Evolutionary conservation across 2,329 filamentous ascomycete genomes (phyloP).

Genomic region (Graphiopsis chlorocephala): DNA sequence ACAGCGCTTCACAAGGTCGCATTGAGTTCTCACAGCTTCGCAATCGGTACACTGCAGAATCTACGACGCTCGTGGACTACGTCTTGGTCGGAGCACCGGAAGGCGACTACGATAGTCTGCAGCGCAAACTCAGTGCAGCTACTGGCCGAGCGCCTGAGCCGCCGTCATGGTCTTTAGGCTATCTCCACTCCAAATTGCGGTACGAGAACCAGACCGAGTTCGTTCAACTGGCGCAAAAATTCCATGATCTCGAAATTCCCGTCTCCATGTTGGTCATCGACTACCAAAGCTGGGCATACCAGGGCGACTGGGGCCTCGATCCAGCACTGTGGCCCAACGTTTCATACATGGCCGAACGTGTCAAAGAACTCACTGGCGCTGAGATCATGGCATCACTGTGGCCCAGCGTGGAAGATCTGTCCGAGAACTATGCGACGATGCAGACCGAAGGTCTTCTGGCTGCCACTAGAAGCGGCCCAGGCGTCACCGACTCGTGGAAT

Average conservation of each 20-base stretch:
- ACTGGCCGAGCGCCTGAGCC: conserved; percentile 32
- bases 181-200: conserved; percentile 33
- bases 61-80: conserved; percentile 34
- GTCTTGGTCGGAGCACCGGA: conserved; percentile 29
- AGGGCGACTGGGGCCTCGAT: conserved; percentile 34
- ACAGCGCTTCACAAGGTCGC: conserved; percentile 30
- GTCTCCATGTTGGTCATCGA: conserved; percentile 35
- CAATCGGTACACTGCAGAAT: conserved; percentile 29
- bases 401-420: conserved; percentile 32
- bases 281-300: conserved; percentile 33
- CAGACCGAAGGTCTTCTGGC: conserved; percentile 28
- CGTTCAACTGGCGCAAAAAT: conserved; percentile 30
- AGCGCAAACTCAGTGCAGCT: conserved; percentile 27
- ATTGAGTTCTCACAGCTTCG: conserved; percentile 32
- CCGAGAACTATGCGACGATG: conserved; percentile 31
- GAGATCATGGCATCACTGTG: conserved; percentile 36
- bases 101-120: conserved; percentile 32
- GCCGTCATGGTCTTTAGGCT: conserved; percentile 33
- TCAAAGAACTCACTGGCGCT: conserved; percentile 34
- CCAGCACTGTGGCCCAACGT: conserved; percentile 32
- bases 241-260: conserved; percentile 31
- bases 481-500: conserved; percentile 33
- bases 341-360: conserved; percentile 26
- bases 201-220: conserved; percentile 35
- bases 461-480: conserved; percentile 30